Base-by-base conservation (phyloP, 2,329 filamentous ascomycete species). In the Epichloe glyceriae region DNA sequence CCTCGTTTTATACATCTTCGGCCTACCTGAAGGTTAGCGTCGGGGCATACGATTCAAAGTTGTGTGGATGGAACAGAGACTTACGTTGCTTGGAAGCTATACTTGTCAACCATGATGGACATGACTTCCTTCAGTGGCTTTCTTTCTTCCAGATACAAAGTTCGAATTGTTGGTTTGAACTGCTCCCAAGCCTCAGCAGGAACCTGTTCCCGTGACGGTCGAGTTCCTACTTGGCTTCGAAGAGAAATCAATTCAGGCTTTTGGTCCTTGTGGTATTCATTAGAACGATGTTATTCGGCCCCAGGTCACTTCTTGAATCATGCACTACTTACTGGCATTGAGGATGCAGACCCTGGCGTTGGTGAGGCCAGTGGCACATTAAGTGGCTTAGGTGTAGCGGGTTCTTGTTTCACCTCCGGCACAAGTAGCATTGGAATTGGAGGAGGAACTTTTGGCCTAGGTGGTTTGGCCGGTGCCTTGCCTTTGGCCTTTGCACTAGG, bases 1-100 rank as follows among this genome's bases (percentile, higher is more conserved):
- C 22, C 73, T 65, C n/a, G 73, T 75, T 58, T 76, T 76, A 60
- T 76, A 76, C 73, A 76, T 76, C 55, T 75, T 74, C 17, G 73
- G 72, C 17, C 73, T 76, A 46, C 4, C 20, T 33, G 19, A 14
- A 10, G 33, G 54, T 61, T 46, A 63, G 59, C 41, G 30, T 5
- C 20, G n/a, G n/a, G 20, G 4, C 26, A n/a, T 46, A 19, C 19
- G 37, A 33, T 26, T 11, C 20, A n/a, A 17, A 15, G 17, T 26
- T 42, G 10, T 11, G 20, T 22, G 35, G n/a, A 19, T 30, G 8
- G 1, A n/a, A 12, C 1, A 7, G 11, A 19, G 3, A 62, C 71
- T 63, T 62, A 75, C 72, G 73, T 75, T 50, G 73, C 73, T 56
- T 72, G 68, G 55, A 75, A 75, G 17, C 67, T 67, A 50, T 72